Evolutionary conservation across 106 monocot species (phyloP), one percentile per base, ranked within the genome.

Genomic region (Amphibolis antarctica): DNA sequence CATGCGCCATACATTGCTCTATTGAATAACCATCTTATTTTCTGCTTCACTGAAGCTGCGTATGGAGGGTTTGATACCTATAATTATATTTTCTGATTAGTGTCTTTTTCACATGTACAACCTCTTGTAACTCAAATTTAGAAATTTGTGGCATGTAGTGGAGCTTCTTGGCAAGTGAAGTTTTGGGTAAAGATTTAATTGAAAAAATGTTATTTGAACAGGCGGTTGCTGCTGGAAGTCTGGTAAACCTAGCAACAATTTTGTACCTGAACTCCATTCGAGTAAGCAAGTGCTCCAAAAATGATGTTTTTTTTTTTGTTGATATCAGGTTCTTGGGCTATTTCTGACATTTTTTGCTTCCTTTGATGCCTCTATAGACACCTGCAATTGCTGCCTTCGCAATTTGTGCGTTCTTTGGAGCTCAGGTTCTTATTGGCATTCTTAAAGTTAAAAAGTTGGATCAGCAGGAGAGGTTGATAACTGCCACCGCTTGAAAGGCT

Each of bases 161-260:
- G 28, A 60, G 48, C 25, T 49, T 42, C 20, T 47, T 28, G 13
- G 49, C 25, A 64, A 49, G 47, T 31, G 10, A 49, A 12, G 12
- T 1, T 5, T 64, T 46, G 21, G 9, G 18, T 28, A 52, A 51
- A 20, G 12, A 23, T 50, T 31, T 17, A 44, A 22, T 20, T 52
- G 44, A 13, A 4, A 45, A 5, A 24, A 12, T 30, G 4, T 57
- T 43, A 12, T 10, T 66, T 19, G 59, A 47, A 64, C 83, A 96
- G 94, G 86, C 76, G 12, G 77, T 96, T 55, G 82, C 62, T 52
- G 84, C 89, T 24, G 94, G 94, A 74, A 96, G 89, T 59, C 71
- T 96, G 36, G 71, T 96, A 29, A 96, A 96, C 73, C 84, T 94
- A 29, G 94, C 94, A 20, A 86, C 94, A 56, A 72, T 94, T 64